phyloP scores from a whole-genome alignment of 192 early-diverging fungal species.

The Backusella mclennaniae region DNA sequence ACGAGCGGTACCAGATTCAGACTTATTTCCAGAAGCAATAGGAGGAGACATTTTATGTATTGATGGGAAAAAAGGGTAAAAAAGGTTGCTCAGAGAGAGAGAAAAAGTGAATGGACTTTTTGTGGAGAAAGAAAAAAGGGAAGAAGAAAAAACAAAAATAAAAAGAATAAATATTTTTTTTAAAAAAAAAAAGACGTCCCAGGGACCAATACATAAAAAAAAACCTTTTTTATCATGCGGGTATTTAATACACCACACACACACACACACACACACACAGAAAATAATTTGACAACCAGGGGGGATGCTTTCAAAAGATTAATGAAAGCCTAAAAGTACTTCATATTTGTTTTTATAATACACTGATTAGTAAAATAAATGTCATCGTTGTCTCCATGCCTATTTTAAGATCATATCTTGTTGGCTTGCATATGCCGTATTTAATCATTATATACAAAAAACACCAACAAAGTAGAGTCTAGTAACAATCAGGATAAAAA shows the following conservation, averaged over 20 bases:
- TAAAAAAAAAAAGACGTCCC: constrained; percentile 2
- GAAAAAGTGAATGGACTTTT: not conserved
- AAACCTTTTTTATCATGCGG: not conserved
- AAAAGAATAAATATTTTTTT: not conserved
- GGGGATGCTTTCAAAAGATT: not conserved
- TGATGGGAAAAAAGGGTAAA: not conserved
- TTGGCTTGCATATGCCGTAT: not conserved
- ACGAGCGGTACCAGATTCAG: constrained; percentile 87
- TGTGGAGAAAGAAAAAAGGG: not conserved
- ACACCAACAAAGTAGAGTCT: not conserved
- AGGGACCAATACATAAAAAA: not conserved
- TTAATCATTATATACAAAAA: not conserved
- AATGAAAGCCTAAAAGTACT: not conserved
- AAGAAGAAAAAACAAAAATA: not conserved
- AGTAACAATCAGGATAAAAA: no score
- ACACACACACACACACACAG: not conserved
- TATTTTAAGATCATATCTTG: not conserved
- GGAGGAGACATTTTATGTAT: constrained; percentile 44
- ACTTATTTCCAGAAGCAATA: constrained; percentile 59
- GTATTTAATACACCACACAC: not conserved
- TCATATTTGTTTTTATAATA: not conserved
- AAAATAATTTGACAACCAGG: not conserved
- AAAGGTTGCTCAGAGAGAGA: constrained; percentile 7
- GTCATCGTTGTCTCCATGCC: not conserved
- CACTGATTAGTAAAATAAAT: not conserved